Evolutionary conservation across 2,329 filamentous ascomycete genomes (phyloP).

Genomic region (Capronia epimyces): DNA sequence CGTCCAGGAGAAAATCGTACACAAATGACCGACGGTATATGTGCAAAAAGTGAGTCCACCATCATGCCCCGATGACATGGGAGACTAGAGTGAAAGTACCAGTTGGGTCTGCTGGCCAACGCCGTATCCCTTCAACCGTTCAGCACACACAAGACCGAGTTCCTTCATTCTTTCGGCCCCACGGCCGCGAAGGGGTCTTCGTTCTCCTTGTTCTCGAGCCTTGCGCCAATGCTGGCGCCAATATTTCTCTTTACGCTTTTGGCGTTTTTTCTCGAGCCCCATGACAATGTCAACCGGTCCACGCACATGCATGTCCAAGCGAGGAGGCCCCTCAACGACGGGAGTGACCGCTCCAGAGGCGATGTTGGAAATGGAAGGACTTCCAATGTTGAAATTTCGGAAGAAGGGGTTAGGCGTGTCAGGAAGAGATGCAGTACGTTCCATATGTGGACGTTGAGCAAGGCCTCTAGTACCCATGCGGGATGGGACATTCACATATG

Average conservation of each 20-base stretch:
- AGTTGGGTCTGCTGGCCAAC: conserved; percentile 51
- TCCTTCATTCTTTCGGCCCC: conserved; percentile 91
- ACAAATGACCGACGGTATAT: conserved; percentile 14
- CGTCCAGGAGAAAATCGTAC: conserved; percentile 4
- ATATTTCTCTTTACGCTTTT: conserved; percentile 87
- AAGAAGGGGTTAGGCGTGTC: conserved; percentile 68
- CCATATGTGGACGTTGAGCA: conserved; percentile 58
- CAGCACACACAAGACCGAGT: conserved; percentile 81
- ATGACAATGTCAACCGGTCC: conserved; percentile 98
- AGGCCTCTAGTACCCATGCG: conserved; percentile 48
- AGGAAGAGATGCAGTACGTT: conserved; percentile 80
- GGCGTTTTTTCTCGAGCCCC: conserved; percentile 87
- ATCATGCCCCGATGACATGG: background rate
- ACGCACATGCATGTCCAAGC: conserved; percentile 62
- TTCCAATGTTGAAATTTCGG: conserved; percentile 35
- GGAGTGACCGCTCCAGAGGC: conserved; percentile 25
- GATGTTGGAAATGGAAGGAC: conserved; percentile 30
- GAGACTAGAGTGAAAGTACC: conserved; percentile 62
- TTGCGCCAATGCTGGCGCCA: conserved; percentile 84
- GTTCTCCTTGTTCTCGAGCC: conserved; percentile 61
- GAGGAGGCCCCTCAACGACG: conserved; percentile 22
- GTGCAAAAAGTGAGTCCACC: conserved; percentile 9
- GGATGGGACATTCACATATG: conserved; percentile 31
- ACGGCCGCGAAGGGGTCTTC: conserved; percentile 70
- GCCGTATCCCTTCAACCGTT: conserved; percentile 66